phyloP scores from a whole-genome alignment of 73 alveolate genomes.

The Paramecium sonneborni region DNA sequence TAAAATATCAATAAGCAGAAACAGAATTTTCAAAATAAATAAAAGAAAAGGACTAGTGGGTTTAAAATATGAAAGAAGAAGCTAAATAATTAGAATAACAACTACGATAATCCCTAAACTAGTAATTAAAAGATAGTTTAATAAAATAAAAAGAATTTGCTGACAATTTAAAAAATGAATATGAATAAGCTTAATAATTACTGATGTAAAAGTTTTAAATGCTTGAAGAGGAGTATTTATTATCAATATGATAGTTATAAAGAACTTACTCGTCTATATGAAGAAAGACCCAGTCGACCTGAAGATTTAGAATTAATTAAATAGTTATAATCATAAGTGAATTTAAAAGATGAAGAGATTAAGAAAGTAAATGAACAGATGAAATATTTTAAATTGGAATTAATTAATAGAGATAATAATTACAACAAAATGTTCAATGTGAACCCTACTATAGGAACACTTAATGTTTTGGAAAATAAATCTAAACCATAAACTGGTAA shows the following conservation, averaged over 20 bases:
- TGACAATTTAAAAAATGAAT: constrained; percentile 37
- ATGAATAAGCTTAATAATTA: background rate
- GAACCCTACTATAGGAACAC: constrained; percentile 27
- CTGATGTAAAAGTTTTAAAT: background rate
- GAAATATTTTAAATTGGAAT: constrained; percentile 93
- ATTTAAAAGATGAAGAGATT: constrained; percentile 70
- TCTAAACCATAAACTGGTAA: constrained; percentile 3
- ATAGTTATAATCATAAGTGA: constrained; percentile 68
- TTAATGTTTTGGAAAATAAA: constrained; percentile 38
- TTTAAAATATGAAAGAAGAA: constrained; percentile 45
- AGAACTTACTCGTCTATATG: background rate
- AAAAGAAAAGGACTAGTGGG: background rate
- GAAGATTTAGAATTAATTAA: constrained; percentile 66
- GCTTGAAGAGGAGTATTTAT: constrained; percentile 41
- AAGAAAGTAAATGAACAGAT: constrained; percentile 90
- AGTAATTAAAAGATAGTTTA: background rate
- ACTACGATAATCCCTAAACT: background rate
- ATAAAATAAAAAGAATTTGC: constrained; percentile 21
- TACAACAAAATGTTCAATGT: constrained; percentile 81
- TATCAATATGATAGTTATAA: background rate
- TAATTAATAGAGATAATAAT: constrained; percentile 89
- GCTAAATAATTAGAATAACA: background rate
- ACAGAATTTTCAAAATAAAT: background rate
- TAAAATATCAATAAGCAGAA: background rate
- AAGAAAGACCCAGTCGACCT: constrained; percentile 46